Conservation (phyloP, 2,329 filamentous ascomycete genomes). For the Didymella glomerata region DNA sequence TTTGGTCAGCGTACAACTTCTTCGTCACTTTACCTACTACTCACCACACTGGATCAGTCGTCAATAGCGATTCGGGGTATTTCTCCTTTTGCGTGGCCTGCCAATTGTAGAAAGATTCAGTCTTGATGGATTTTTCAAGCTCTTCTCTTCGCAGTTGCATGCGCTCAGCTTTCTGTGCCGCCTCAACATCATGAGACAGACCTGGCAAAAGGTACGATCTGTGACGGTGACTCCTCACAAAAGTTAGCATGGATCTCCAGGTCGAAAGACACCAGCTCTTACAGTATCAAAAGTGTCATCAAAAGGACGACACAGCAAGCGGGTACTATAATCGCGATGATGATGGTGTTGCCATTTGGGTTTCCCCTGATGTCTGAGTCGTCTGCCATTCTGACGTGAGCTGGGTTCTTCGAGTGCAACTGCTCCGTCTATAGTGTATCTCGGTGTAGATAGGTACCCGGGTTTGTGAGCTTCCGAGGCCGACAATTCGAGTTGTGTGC, state of each 20-base stretch:
- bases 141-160: conserved; percentile 42
- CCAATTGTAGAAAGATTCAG: conserved; percentile 48
- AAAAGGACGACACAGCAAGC: conserved; percentile 44
- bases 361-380: conserved; percentile 1
- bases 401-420: background rate
- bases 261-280: conserved; percentile 7
- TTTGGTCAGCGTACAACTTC: conserved; percentile 11
- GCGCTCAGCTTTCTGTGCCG: conserved; percentile 32
- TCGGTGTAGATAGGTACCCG: background rate
- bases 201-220: conserved; percentile 38
- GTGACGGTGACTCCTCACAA: conserved; percentile 23
- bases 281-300: conserved; percentile 44
- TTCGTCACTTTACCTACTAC: background rate
- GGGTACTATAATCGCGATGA: conserved; percentile 46
- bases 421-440: background rate
- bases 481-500: conserved; percentile 26
- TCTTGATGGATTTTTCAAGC: conserved; percentile 43
- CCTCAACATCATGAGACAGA: conserved; percentile 21
- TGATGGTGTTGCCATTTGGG: conserved; percentile 27
- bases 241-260: conserved; percentile 11
- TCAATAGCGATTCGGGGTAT: conserved; percentile 25
- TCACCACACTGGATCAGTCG: conserved; percentile 40
- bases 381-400: conserved; percentile 6
- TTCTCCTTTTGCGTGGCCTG: conserved; percentile 35
- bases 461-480: conserved; percentile 3